phyloP scores from a whole-genome alignment of 1,139 yeast genomes.

The Citeromyces siamensis region DNA sequence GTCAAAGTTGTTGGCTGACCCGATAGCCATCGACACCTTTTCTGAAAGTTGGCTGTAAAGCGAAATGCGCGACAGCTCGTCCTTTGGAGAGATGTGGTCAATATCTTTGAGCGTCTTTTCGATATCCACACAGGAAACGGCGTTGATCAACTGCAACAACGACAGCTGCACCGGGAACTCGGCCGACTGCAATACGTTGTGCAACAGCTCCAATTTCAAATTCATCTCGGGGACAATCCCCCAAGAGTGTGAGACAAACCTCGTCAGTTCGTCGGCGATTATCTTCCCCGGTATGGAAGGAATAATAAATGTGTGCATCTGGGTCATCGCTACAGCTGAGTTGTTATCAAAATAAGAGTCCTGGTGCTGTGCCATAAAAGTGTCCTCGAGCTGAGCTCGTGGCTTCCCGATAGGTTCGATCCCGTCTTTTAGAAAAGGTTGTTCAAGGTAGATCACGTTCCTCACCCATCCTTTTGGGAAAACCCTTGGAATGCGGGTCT shows the following conservation, averaged over 20 bases:
- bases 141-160: conserved; percentile 31
- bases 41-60: conserved; percentile 5
- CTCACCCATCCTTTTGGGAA: conserved; percentile 26
- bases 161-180: conserved; percentile 39
- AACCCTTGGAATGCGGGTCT: conserved; percentile 40
- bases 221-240: conserved; percentile 16
- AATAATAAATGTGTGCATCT: conserved; percentile 15
- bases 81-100: conserved; percentile 6
- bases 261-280: conserved; percentile 14
- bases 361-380: conserved; percentile 4
- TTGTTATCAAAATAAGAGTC: conserved; percentile 5
- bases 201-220: conserved; percentile 37
- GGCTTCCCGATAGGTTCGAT: conserved; percentile 18
- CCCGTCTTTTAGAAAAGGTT: conserved; percentile 5
- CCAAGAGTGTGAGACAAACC: conserved; percentile 16
- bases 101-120: conserved; percentile 12
- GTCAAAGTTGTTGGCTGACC: conserved; percentile 14
- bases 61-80: conserved; percentile 9
- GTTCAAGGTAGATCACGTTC: conserved; percentile 14
- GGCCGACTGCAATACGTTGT: conserved; percentile 37
- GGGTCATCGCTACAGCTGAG: conserved; percentile 1
- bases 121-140: conserved; percentile 19
- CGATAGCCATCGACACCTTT: conserved; percentile 8
- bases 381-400: conserved; percentile 17
- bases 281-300: conserved; percentile 18